Base-by-base conservation (phyloP, 75 land plant species). In the Cunninghamia lanceolata region DNA sequence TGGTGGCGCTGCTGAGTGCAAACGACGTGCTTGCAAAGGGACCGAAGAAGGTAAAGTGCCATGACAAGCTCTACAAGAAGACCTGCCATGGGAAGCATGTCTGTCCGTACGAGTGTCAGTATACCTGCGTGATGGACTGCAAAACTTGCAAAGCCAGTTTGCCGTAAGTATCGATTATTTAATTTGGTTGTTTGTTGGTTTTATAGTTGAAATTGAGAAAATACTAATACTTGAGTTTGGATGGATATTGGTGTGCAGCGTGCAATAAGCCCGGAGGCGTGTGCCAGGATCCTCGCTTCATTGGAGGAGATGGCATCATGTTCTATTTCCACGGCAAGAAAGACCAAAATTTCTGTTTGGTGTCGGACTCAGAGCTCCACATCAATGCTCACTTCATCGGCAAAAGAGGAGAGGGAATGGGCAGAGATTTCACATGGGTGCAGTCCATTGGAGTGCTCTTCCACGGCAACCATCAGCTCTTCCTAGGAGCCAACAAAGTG, bases 381-480 rank as follows among this genome's bases (percentile, higher is more conserved):
- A 50, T 50, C 53, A 50, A 50, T 14, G 53, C 53, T 50, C 53
- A 50, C 53, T 50, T 50, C 53, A 50, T 50, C 53, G 53, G 53
- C 16, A 50, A 50, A 2, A 50, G 53, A 50, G 53, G 53, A 13
- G 89, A 47, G 25, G 86, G 88, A 11, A 35, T 45, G 63, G 84
- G 39, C 1, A 46, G 88, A 35, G 88, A 87, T 50, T 87, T 87
- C 88, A 87, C 88, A 19, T 84, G 88, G 88, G 88, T 87, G 15
- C 88, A 87, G 78, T 42, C 88, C 42, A 43, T 87, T 9, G 87
- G 77, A n/a, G 36, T 87, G 15, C 71, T 84, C n/a, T 1, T 50
- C 53, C 16, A 13, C 2, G 53, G 53, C 15, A 50, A 50, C 16
- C 53, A 50, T 2, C 14, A 50, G 53, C 53, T 50, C 53, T 50